Percentiles rank a stretch among this genome's conserved stretches.
phyloP scores from a whole-genome alignment of 2,329 filamentous ascomycete genomes.

The Keithomyces neogunnii region DNA sequence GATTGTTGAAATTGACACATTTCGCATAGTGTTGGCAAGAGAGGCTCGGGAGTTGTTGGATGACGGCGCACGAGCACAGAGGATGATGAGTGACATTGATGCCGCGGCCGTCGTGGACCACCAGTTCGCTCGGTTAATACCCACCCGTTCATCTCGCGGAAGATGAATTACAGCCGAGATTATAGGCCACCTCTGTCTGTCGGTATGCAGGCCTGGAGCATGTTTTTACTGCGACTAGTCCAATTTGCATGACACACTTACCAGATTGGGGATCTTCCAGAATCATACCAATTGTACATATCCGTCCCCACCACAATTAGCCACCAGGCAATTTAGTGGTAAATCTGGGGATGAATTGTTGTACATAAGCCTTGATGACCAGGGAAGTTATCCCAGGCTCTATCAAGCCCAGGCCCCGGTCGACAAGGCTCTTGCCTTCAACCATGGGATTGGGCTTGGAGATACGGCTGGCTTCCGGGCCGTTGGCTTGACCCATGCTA shows the following conservation, averaged over 20 bases:
- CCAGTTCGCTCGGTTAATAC: background rate
- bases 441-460: constrained; percentile 19
- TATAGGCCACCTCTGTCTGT: background rate
- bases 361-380: constrained; percentile 15
- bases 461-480: constrained; percentile 28
- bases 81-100: no score
- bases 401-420: constrained; percentile 6
- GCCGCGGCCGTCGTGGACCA: background rate
- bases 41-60: no score
- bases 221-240: background rate
- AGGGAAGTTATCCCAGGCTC: constrained; percentile 17
- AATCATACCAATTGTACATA: constrained; percentile 18
- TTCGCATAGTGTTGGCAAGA: no score
- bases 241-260: background rate
- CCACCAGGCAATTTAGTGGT: constrained; percentile 5
- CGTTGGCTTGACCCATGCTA: constrained; percentile 19
- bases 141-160: background rate
- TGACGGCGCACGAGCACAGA: no score
- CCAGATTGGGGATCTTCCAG: constrained; percentile 19
- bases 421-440: constrained; percentile 9
- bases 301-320: constrained; percentile 5
- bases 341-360: constrained; percentile 24
- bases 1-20: no score
- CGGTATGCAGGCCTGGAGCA: background rate
- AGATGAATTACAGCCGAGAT: background rate